phyloP scores from a whole-genome alignment of 2,329 filamentous ascomycete genomes.

The Alternaria novae-zelandiae region DNA sequence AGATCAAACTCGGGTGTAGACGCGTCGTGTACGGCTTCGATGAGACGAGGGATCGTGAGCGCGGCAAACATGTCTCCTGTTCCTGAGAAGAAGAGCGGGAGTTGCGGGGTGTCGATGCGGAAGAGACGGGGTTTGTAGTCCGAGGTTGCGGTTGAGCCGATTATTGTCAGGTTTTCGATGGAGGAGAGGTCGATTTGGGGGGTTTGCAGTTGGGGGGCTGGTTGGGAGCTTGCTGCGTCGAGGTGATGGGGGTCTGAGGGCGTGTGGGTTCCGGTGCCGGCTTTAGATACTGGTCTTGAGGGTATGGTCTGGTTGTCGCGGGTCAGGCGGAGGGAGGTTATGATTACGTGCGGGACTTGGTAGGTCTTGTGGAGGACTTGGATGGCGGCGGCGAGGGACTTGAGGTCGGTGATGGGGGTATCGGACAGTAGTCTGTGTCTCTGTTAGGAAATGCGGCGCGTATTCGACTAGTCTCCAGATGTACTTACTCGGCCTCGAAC shows the following conservation, averaged over 20 bases:
- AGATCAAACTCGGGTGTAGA: conserved; percentile 51
- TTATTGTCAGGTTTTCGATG: conserved; percentile 65
- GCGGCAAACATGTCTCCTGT: conserved; percentile 99
- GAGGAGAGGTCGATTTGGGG: conserved; percentile 12
- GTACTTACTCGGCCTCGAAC: conserved; percentile 87
- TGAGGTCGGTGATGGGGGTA: conserved; percentile 79
- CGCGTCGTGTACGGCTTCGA: conserved; percentile 73
- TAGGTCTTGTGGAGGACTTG: conserved; percentile 77
- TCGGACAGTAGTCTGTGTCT: conserved; percentile 75
- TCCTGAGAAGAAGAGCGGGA: conserved; percentile 94
- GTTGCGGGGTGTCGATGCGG: conserved; percentile 81
- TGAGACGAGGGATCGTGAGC: conserved; percentile 83
- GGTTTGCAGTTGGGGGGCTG: not conserved
- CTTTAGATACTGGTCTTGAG: conserved; percentile 43
- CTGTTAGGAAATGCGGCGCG: not conserved
- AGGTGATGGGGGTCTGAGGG: conserved; percentile 20
- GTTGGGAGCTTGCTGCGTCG: conserved; percentile 21
- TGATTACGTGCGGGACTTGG: conserved; percentile 83
- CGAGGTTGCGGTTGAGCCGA: conserved; percentile 76
- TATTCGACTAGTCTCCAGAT: not conserved
- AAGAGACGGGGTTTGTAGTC: conserved; percentile 78
- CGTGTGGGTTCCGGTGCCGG: conserved; percentile 29
- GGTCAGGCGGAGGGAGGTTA: conserved; percentile 83
- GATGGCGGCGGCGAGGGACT: conserved; percentile 75
- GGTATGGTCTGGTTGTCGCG: conserved; percentile 56